Percentiles rank a stretch among this genome's conserved stretches.
Evolutionary conservation across 257 asterid genomes (phyloP).

Genomic region (Nicotiana tomentosiformis): DNA sequence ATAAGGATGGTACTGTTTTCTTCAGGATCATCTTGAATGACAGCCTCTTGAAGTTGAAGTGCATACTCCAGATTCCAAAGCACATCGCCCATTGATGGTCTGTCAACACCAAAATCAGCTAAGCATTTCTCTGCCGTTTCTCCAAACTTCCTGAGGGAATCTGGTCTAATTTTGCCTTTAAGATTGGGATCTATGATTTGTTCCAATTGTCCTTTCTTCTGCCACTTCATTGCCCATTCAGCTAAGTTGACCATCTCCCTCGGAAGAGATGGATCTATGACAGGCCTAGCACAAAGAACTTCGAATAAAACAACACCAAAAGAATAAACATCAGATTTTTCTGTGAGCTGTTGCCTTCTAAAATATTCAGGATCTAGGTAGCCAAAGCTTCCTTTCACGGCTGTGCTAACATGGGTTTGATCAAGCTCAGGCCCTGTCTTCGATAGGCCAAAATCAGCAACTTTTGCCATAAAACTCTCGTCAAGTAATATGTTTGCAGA

Average conservation of each 20-base stretch:
- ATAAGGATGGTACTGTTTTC: conserved; percentile 65
- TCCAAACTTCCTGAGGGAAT: conserved; percentile 67
- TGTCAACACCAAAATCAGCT: conserved; percentile 67
- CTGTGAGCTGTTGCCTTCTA: conserved; percentile 79
- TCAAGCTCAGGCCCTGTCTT: conserved; percentile 81
- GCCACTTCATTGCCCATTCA: conserved; percentile 84
- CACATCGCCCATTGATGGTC: conserved; percentile 83
- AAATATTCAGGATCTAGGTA: conserved; percentile 79
- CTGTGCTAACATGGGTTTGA: conserved; percentile 86
- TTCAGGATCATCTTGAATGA: conserved; percentile 51
- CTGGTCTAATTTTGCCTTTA: conserved; percentile 50
- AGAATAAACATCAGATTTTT: conserved; percentile 74
- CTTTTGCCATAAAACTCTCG: conserved; percentile 77
- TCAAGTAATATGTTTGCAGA: conserved; percentile 80
- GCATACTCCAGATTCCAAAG: conserved; percentile 82
- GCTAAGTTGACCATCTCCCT: conserved; percentile 84
- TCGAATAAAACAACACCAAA: conserved; percentile 72
- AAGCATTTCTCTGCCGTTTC: conserved; percentile 82
- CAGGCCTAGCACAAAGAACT: conserved; percentile 78
- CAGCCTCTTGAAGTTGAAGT: conserved; percentile 69
- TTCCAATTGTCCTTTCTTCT: conserved; percentile 65
- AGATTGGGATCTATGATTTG: conserved; percentile 53
- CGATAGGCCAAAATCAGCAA: conserved; percentile 81
- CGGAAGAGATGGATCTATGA: conserved; percentile 69
- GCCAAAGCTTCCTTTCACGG: conserved; percentile 79